Conservation (phyloP, 2,329 filamentous ascomycete genomes). For the Clarireedia monteithiana region DNA sequence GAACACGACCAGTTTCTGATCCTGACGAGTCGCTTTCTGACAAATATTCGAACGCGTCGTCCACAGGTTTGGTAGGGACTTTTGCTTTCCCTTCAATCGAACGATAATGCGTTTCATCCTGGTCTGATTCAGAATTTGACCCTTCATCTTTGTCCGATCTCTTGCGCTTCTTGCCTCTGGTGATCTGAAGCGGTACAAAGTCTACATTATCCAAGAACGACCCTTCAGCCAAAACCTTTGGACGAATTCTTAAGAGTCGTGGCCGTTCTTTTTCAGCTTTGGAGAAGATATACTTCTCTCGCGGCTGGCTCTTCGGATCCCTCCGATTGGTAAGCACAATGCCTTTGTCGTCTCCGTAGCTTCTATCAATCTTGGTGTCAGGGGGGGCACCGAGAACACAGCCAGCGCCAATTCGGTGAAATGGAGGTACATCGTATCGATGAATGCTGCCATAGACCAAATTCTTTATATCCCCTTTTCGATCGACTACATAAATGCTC, state of each 20-base stretch:
- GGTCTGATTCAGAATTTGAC: conserved; percentile 35
- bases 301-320: conserved; percentile 27
- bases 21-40: conserved; percentile 35
- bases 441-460: conserved; percentile 67
- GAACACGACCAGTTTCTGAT: conserved; percentile 29
- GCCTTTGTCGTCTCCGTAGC: conserved; percentile 41
- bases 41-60: conserved; percentile 36
- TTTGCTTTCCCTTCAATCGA: conserved; percentile 60
- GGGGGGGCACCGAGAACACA: conserved; percentile 58
- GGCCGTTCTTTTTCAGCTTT: conserved; percentile 34
- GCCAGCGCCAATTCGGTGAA: conserved; percentile 61
- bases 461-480: conserved; percentile 69
- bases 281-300: conserved; percentile 40
- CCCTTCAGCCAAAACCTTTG: conserved; percentile 23
- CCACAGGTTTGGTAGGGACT: conserved; percentile 24
- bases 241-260: conserved; percentile 35
- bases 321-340: conserved; percentile 37
- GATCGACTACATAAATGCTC: conserved; percentile 56
- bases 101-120: conserved; percentile 50
- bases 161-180: conserved; percentile 27
- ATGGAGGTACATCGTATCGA: conserved; percentile 62
- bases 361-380: conserved; percentile 58
- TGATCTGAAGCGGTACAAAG: conserved; percentile 40
- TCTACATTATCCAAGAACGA: conserved; percentile 29
- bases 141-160: conserved; percentile 20